Evolutionary conservation across 441 rosid genomes (phyloP), one percentile per base, ranked within the genome.

Genomic region (Capsella rubella): DNA sequence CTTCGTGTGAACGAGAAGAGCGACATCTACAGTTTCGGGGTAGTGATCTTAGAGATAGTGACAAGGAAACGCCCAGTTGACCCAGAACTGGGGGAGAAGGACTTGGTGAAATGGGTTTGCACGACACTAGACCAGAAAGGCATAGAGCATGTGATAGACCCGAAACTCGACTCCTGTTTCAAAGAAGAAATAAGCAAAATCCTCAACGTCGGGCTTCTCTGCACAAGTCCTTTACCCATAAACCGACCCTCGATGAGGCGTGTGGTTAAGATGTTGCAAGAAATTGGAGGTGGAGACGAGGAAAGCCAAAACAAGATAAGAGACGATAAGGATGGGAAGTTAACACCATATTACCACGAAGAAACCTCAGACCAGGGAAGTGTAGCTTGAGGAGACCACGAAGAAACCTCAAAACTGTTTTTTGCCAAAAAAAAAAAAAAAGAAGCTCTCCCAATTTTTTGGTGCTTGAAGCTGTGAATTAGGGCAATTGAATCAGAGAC

Each of bases 11-110:
- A 91, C 25, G 99, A 95, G 85, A 95, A 95, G 87, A 93, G 99
- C n/a, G 99, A 95, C 80, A 90, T 86, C 59, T 95, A 91, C 90
- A 95, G 99, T 76, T 95, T 95, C 1, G 99, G 99, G 0, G 98
- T 95, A 25, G 98, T 95, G 29, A 84, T 93, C n/a, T 89, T 95
- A 1, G 99, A 95, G 84, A 77, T 93, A 72, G 93, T 95, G 21
- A 93, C 97, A 0, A 91, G 99, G 40, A 89, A 84, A 63, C 90
- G 74, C 2, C 96, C 98, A 0, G 81, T 85, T 15, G 97, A 88
- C 80, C 90, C 98, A 0, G 99, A 93, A 71, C 77, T 80, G 2
- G 99, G 98, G 6, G 98, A 89, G 69, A 95, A 88, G 42, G 99
- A 95, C 81, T 79, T 95, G 68, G 97, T 91, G 50, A 93, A 89